A percentile compares a stretch with the other conserved stretches of the same genome.
These are phyloP conservation scores for Quercus tomentella DNA, from an alignment of 331 rosid species.

Conservation along the genomic window DNA sequence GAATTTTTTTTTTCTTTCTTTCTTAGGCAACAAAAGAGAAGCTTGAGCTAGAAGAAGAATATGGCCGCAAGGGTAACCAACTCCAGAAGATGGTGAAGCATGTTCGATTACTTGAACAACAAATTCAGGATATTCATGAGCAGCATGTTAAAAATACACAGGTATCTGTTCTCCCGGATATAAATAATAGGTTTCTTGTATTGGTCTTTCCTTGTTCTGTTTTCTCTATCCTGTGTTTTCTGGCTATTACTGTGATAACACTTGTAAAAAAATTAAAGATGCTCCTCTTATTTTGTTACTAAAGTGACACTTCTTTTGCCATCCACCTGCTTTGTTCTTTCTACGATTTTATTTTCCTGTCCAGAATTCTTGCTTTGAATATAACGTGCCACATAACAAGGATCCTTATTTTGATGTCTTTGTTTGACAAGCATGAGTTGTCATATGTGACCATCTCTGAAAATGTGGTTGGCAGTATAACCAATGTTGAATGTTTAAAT, in stretches of 20 bases:
- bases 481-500: not conserved
- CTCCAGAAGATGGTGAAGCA: slow-evolving; percentile 44
- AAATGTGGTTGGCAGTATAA: not conserved
- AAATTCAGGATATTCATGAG: slow-evolving; percentile 61
- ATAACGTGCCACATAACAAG: not conserved
- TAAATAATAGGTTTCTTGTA: slow-evolving; percentile 7
- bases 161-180: slow-evolving; percentile 40
- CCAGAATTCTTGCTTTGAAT: not conserved
- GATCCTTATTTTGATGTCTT: not conserved
- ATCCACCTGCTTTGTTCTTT: not conserved
- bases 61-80: slow-evolving; percentile 31
- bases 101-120: slow-evolving; percentile 50
- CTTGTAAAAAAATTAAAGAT: not conserved
- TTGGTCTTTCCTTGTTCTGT: not conserved
- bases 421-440: not conserved
- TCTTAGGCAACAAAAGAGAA: slow-evolving; percentile 68
- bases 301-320: not conserved
- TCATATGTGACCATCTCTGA: not conserved
- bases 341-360: not conserved
- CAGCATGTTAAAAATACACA: slow-evolving; percentile 63
- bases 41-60: slow-evolving; percentile 53
- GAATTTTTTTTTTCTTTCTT: slow-evolving; percentile 19
- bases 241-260: not conserved
- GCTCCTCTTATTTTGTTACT: not conserved
- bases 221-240: not conserved